Evolutionary conservation across 768 basidiomycete species (phyloP).

Genomic region (Rhizopogon sp.): DNA sequence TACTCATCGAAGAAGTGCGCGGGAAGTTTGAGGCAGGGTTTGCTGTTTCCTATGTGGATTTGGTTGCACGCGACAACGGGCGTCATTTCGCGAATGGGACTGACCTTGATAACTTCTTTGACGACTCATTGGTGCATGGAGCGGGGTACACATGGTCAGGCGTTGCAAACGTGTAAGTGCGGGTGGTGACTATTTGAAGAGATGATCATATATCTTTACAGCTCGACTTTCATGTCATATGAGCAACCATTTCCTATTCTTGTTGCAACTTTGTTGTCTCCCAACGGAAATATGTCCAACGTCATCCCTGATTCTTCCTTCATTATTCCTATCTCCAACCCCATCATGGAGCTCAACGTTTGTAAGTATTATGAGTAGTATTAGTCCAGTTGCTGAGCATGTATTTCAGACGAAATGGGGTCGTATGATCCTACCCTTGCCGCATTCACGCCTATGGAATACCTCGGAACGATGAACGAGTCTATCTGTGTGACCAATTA

Average conservation of each 20-base stretch:
- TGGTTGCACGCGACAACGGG: slow-evolving; percentile 3
- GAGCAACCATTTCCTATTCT: slow-evolving; percentile 31
- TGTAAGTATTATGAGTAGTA: neutral
- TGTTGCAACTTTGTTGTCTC: slow-evolving; percentile 17
- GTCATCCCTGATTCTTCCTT: slow-evolving; percentile 7
- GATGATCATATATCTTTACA: slow-evolving; percentile 4
- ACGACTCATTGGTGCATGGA: slow-evolving; percentile 18
- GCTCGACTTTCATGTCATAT: slow-evolving; percentile 22
- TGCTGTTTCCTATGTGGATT: slow-evolving; percentile 9
- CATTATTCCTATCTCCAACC: slow-evolving; percentile 16
- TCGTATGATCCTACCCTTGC: slow-evolving; percentile 29
- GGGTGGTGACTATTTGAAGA: neutral
- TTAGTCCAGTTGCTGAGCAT: neutral
- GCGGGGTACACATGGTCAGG: slow-evolving; percentile 21
- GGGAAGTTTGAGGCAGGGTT: slow-evolving; percentile 10
- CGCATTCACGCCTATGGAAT: slow-evolving; percentile 34
- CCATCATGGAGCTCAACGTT: slow-evolving; percentile 23
- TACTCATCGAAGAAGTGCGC: slow-evolving; percentile 13
- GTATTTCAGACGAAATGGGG: slow-evolving; percentile 16
- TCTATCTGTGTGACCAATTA: slow-evolving; percentile 12
- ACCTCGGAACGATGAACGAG: slow-evolving; percentile 12
- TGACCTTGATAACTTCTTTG: neutral
- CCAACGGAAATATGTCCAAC: slow-evolving; percentile 12
- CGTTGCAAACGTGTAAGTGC: slow-evolving; percentile 17
- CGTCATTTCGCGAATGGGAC: slow-evolving; percentile 20